phyloP scores from a whole-genome alignment of 2,329 filamentous ascomycete genomes.

The Byssoonygena ceratinophila region DNA sequence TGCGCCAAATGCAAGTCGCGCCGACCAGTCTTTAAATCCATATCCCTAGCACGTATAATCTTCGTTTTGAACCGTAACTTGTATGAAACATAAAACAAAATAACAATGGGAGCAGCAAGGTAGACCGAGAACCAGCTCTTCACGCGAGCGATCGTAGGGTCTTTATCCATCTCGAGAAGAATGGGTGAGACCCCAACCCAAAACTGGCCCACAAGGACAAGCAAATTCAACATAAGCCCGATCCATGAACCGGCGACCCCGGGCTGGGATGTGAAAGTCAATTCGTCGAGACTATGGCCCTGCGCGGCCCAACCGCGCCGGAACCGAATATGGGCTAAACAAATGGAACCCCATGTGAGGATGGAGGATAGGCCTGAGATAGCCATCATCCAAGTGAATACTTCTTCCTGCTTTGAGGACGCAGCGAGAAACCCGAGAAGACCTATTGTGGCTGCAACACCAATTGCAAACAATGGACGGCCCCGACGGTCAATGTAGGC shows the following conservation, averaged over 20 bases:
- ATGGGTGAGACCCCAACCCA: constrained; percentile 54
- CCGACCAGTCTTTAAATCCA: constrained; percentile 22
- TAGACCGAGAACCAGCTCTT: constrained; percentile 40
- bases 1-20: constrained; percentile 45
- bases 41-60: constrained; percentile 17
- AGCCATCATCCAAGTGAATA: constrained; percentile 58
- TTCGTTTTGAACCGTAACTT: constrained; percentile 21
- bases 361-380: constrained; percentile 54
- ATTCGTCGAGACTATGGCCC: constrained; percentile 26
- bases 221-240: constrained; percentile 50
- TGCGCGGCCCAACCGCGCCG: constrained; percentile 34
- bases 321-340: constrained; percentile 40
- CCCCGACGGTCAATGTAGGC: constrained; percentile 57
- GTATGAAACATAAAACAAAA: constrained; percentile 27
- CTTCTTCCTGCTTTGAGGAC: constrained; percentile 46
- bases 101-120: constrained; percentile 33
- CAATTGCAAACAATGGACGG: constrained; percentile 48
- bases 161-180: constrained; percentile 52
- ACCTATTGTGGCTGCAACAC: constrained; percentile 62
- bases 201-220: constrained; percentile 71
- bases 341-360: constrained; percentile 40
- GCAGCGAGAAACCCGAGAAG: constrained; percentile 69
- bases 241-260: constrained; percentile 50
- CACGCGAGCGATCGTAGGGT: constrained; percentile 35
- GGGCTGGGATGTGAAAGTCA: constrained; percentile 37